A percentile compares a stretch with the other conserved stretches of the same genome.
Evolutionary conservation across 352 stramenopile species (phyloP).

Genomic region (Phytophthora melonis): DNA sequence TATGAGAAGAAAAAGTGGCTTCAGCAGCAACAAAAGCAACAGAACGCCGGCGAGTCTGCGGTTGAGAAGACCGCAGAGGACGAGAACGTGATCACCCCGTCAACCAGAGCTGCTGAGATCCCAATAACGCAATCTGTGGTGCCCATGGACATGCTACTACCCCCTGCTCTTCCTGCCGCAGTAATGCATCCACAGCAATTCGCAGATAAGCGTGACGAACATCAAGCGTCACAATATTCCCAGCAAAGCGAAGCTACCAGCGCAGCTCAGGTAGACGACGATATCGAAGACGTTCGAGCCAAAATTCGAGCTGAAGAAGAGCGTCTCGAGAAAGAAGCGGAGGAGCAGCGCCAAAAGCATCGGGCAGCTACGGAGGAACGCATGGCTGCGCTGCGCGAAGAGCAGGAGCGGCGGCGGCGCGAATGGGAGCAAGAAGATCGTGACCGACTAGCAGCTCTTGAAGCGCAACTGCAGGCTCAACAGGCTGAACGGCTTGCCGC

Average conservation of each 20-base stretch:
- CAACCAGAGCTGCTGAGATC: neutral
- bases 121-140: conserved; percentile 25
- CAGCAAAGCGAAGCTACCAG: neutral
- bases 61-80: neutral
- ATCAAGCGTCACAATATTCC: neutral
- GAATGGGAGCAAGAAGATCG: conserved; percentile 80
- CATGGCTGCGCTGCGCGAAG: conserved; percentile 61
- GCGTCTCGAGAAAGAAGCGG: conserved; percentile 49
- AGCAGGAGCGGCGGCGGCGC: conserved; percentile 72
- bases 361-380: conserved; percentile 60
- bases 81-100: neutral
- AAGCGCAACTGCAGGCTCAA: conserved; percentile 57
- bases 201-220: conserved; percentile 3
- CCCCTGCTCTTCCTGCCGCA: conserved; percentile 23
- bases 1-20: conserved; percentile 49
- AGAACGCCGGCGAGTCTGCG: neutral
- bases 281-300: conserved; percentile 51
- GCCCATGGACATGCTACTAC: conserved; percentile 18
- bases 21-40: conserved; percentile 28
- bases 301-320: conserved; percentile 58
- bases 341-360: conserved; percentile 55
- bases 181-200: conserved; percentile 13
- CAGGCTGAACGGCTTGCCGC: conserved; percentile 47
- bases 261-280: conserved; percentile 3
- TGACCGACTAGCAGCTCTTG: conserved; percentile 51